Conservation (phyloP, 129 eudicot species). For the Helianthus annuus region DNA sequence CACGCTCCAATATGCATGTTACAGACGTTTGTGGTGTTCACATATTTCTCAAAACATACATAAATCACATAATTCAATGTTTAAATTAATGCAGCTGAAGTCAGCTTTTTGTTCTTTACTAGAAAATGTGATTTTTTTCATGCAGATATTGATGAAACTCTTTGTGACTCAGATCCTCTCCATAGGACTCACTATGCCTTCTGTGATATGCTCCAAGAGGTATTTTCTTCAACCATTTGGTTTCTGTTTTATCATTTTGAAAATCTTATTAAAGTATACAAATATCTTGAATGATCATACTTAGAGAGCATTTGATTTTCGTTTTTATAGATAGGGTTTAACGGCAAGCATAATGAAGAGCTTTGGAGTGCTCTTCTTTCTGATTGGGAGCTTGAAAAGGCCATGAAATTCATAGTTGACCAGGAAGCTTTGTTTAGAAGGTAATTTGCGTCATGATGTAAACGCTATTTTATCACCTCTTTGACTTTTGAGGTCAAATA, state of each 20-base stretch:
- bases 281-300: not conserved
- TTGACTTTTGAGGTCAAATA: no score
- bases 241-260: not conserved
- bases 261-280: not conserved
- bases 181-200: constrained; percentile 77
- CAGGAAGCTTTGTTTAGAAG: constrained; percentile 80
- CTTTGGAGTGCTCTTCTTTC: constrained; percentile 70
- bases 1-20: not conserved
- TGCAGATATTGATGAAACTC: constrained; percentile 78
- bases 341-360: constrained; percentile 87
- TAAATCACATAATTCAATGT: not conserved
- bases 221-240: constrained; percentile 10
- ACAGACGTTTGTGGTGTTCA: not conserved
- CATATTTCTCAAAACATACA: not conserved
- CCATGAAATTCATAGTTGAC: constrained; percentile 73
- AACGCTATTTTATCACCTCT: no score
- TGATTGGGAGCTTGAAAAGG: constrained; percentile 70
- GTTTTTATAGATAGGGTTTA: constrained; percentile 63
- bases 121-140: constrained; percentile 29
- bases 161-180: constrained; percentile 85
- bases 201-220: constrained; percentile 91
- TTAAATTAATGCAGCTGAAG: not conserved
- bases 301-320: not conserved
- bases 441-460: constrained; percentile 36
- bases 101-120: not conserved